Base-by-base conservation (phyloP, 352 stramenopile species). In the Pythium myriotylum region DNA sequence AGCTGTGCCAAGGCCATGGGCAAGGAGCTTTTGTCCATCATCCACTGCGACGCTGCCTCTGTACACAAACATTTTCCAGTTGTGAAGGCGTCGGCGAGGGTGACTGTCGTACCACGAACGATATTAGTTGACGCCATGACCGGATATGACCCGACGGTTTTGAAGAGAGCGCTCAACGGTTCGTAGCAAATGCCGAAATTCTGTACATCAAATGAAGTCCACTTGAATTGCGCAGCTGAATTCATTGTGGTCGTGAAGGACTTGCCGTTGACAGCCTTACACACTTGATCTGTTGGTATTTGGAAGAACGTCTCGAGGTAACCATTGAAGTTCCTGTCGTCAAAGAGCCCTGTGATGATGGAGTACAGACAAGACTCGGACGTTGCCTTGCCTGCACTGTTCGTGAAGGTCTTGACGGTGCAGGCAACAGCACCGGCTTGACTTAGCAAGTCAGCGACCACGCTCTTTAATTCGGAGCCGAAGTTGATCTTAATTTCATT, bases 231-330 rank as follows among this genome's bases (percentile, higher is more conserved):
- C 12, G 47, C 47, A 1, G 52, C 54, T 13, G 9, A 19, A 2
- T 59, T 55, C 4, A 64, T 61, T 1, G 79, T 80, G 35, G 62
- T 79, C 39, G 55, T 74, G 68, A 87, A 86, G 0, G 48, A 10
- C 22, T 72, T 65, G 24, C 68, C 77, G 0, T 33, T 65, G 43
- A 84, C 74, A 3, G 73, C 68, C 16, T 67, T 62, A 65, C 77
- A 89, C 43, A 76, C 79, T 50, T 78, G 68, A 33, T 74, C 59
- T 26, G 77, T 84, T 2, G 79, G 71, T 32, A 89, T 71, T 40
- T 84, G 68, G 1, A 59, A 19, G 8, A 77, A 40, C 12, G 59
- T 37, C 2, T 67, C 14, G 54, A 74, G 42, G 23, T 70, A 53
- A 0, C 24, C 29, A 35, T 35, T n/a, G 0, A 13, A 47, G 2